Evolutionary conservation across 176 grass and related monocot species (phyloP).

Genomic region (Bonia amplexicaulis): DNA sequence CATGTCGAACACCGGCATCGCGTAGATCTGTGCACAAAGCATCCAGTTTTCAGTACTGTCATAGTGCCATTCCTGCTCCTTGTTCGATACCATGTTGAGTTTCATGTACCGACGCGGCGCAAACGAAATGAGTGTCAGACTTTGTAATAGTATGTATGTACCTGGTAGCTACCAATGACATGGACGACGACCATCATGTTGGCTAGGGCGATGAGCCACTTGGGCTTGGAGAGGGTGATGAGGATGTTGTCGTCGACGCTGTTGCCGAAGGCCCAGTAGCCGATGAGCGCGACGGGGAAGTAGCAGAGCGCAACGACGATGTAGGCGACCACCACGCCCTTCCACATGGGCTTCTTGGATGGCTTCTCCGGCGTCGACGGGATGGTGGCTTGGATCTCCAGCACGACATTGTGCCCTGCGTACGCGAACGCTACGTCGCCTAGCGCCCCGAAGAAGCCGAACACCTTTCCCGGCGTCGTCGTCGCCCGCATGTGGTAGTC

Average conservation of each 20-base stretch:
- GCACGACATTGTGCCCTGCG: slow-evolving; percentile 81
- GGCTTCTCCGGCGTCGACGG: slow-evolving; percentile 73
- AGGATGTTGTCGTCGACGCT: slow-evolving; percentile 51
- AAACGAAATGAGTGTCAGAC: neutral
- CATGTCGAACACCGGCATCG: slow-evolving; percentile 97
- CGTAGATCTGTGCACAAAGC: slow-evolving; percentile 53
- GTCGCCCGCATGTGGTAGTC: slow-evolving; percentile 43
- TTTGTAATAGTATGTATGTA: neutral
- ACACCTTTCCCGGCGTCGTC: slow-evolving; percentile 52
- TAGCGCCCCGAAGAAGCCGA: slow-evolving; percentile 66
- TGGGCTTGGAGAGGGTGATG: slow-evolving; percentile 48
- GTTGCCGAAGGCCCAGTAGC: slow-evolving; percentile 78
- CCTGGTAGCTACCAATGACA: slow-evolving; percentile 88
- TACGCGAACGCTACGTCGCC: slow-evolving; percentile 77
- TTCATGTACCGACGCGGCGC: neutral
- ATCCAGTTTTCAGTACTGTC: neutral
- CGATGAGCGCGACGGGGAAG: slow-evolving; percentile 79
- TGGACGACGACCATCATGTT: slow-evolving; percentile 95
- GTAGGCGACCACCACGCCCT: slow-evolving; percentile 83
- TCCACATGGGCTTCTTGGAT: slow-evolving; percentile 97
- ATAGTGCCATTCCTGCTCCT: neutral
- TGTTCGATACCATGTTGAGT: neutral
- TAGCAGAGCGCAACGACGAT: slow-evolving; percentile 83
- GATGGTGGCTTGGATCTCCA: slow-evolving; percentile 94
- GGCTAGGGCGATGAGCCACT: slow-evolving; percentile 80